Base-by-base conservation (phyloP, 2,329 filamentous ascomycete genomes). In the Fusarium praegraminearum region DNA sequence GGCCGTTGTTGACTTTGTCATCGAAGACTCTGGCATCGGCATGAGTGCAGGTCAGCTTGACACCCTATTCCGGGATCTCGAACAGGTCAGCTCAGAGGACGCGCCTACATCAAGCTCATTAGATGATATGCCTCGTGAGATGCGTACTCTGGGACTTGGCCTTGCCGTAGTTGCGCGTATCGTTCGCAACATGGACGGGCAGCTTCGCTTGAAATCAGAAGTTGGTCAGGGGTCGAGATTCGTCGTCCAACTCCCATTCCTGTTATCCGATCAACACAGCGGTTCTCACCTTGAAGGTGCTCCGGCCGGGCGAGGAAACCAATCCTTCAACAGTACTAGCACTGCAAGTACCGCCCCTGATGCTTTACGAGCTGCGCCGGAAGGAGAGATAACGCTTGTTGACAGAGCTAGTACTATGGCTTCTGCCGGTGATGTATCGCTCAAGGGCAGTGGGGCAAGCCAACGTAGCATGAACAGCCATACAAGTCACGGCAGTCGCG, bases 161-260 rank as follows among this genome's bases (percentile, higher is more conserved):
- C 84, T 97, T n/a, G 94, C 94, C 1, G 85, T 97, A 15, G 94
- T 97, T n/a, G 92, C 93, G 18, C 88, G 94, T 38, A 93, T 93
- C 36, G 85, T 97, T 33, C 88, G 90, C n/a, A 97, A 94, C 75
- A 96, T 97, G 92, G 91, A 95, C 62, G 94, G 94, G 0, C 94
- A 97, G 74, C 79, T 97, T 32, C 89, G 93, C 3, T 81, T 97
- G 2, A 95, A 94, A 74, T 97, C 93, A 0, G 93, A 96, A 73
- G 87, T 91, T 76, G 91, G 91, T 3, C 92, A 91, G 72, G 94
- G 94, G 1, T 94, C 93, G 20, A 86, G 92, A 54, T 97, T 97
- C 69, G 89, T 93, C 22, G 88, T 97, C 26, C 88, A 93, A 67
- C 82, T 97, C 32, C 91, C 91, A 0, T 96, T 97, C 69, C 84